Conservation (phyloP, 1,139 yeast genomes). For the Suhomyces wounanorum region DNA sequence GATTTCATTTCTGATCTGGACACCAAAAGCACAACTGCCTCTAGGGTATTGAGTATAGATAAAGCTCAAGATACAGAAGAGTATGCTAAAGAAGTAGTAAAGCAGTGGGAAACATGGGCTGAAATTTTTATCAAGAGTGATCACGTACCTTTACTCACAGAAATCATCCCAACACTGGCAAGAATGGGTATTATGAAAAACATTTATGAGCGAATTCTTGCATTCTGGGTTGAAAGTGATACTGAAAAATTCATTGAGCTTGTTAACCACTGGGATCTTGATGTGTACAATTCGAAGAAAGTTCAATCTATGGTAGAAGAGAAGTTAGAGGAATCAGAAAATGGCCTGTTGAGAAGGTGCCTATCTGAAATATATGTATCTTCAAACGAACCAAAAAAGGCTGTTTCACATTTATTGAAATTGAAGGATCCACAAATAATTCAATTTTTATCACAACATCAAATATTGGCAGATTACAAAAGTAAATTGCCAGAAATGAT, state of each 20-base stretch:
- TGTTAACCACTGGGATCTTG: constrained; percentile 60
- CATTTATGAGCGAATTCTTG: constrained; percentile 56
- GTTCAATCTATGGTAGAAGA: constrained; percentile 53
- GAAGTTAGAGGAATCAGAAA: constrained; percentile 21
- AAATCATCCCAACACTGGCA: constrained; percentile 50
- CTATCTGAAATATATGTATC: constrained; percentile 60
- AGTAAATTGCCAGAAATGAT: constrained; percentile 55
- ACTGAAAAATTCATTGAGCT: constrained; percentile 39
- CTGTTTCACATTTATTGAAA: constrained; percentile 62
- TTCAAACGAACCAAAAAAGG: constrained; percentile 59
- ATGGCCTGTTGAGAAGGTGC: constrained; percentile 42
- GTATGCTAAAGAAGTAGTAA: constrained; percentile 33
- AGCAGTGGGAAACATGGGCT: constrained; percentile 73
- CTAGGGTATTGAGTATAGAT: not conserved
- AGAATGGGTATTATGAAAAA: constrained; percentile 25
- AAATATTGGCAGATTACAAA: constrained; percentile 55
- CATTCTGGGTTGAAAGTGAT: constrained; percentile 46
- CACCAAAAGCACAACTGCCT: constrained; percentile 30
- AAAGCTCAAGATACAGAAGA: constrained; percentile 33
- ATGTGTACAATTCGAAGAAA: constrained; percentile 49
- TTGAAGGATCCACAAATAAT: constrained; percentile 59
- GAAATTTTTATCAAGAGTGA: constrained; percentile 52
- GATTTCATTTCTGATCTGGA: constrained; percentile 20
- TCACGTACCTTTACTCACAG: constrained; percentile 51
- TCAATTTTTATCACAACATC: constrained; percentile 59